Percentiles rank a stretch among this genome's conserved stretches.
Conservation (phyloP, 257 asterid genomes). For the Fraxinus americana region DNA sequence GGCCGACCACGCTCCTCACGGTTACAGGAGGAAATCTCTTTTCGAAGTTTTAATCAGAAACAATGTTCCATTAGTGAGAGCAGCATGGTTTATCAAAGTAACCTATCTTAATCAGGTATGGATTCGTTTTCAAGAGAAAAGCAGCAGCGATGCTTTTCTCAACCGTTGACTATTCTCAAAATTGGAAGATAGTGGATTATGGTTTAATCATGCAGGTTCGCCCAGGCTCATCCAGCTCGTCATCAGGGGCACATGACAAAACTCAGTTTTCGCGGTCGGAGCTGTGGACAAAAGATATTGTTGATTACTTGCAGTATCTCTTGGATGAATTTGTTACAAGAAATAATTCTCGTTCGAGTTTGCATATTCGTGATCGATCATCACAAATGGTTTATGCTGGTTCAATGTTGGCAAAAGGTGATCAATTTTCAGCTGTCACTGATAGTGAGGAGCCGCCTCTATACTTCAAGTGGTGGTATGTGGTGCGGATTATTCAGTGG, state of each 20-base stretch:
- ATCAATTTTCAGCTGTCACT: constrained; percentile 42
- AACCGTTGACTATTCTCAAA: constrained; percentile 15
- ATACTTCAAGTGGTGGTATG: constrained; percentile 97
- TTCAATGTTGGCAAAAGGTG: constrained; percentile 61
- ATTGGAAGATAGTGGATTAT: constrained; percentile 29
- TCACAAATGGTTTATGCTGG: constrained; percentile 68
- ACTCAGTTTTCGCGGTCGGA: constrained; percentile 80
- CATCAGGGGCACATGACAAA: constrained; percentile 79
- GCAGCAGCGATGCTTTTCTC: constrained; percentile 2
- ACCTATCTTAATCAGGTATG: constrained; percentile 97
- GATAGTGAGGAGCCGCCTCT: constrained; percentile 83
- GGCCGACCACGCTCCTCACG: constrained; percentile 99
- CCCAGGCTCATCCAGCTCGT: constrained; percentile 63
- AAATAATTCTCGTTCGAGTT: constrained; percentile 62
- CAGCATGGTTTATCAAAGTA: constrained; percentile 97
- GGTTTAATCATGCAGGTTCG: constrained; percentile 69
- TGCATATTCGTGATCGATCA: constrained; percentile 65
- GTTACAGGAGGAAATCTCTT: constrained; percentile 74
- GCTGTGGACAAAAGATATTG: constrained; percentile 95
- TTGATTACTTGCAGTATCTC: constrained; percentile 86
- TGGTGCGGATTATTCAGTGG: constrained; percentile 92
- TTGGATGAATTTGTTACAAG: constrained; percentile 82
- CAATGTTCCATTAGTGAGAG: constrained; percentile 88
- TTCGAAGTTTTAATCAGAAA: constrained; percentile 87
- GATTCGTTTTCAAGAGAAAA: constrained; percentile 8